Base-by-base conservation (phyloP, 2,329 filamentous ascomycete species). In the Botrytis galanthina region DNA sequence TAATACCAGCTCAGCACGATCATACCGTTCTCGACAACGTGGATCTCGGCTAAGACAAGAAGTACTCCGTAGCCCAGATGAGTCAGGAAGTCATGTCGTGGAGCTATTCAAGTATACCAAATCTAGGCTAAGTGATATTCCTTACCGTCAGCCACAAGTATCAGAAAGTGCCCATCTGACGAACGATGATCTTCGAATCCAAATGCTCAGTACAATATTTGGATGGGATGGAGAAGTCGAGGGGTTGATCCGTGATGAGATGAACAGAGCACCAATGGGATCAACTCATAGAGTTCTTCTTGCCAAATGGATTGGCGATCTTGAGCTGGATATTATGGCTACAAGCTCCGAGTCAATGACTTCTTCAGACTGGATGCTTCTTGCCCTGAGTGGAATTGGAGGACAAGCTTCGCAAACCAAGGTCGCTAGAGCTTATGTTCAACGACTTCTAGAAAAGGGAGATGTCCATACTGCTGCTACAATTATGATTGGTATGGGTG, bases 201-300 rank as follows among this genome's bases (percentile, higher is more conserved):
- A 98, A 82, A 98, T 99, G 95, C 87, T 99, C 7, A 93, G 88
- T 77, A 92, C 95, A 9, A 94, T 99, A 2, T 99, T 99, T 82
- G 96, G 96, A 4, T 99, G 96, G 95, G 91, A 95, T 70, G 91
- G 91, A 72, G 93, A 97, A 78, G 90, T 95, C 59, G 88, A 94
- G 63, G 91, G 91, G 62, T 83, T 99, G 67, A 89, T 99, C 71
- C 88, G 90, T 16, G 95, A 98, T 81, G 96, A 99, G 82, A 86
- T 97, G 84, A 87, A 86, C 75, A 88, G 91, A 32, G 93, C 97
- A 80, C 86, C 89, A 2, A 82, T 87, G 4, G 92, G 93, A 10
- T 95, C 94, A 8, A 88, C 93, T 2, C 92, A 90, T 75, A 90
- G 92, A 20, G 93, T 98, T 70, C 87, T 98, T 57, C 87, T 99